Base-by-base conservation (phyloP, 208 protist species). In the Novymonas esmeraldas region DNA sequence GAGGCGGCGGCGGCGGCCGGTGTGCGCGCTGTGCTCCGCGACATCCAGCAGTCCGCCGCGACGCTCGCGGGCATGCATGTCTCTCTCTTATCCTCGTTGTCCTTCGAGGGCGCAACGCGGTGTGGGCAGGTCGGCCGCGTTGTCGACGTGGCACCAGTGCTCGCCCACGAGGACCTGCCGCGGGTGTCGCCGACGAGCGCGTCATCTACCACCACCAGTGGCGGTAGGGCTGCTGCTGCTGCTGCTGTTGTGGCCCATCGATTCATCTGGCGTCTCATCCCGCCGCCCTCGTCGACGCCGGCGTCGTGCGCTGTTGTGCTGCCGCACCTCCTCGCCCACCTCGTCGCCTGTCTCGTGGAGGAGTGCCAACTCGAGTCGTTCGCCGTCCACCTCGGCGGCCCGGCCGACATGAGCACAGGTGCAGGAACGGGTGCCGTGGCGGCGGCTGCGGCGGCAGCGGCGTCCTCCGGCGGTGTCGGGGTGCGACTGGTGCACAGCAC, bases 41-140 rank as follows among this genome's bases (percentile, higher is more conserved):
- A 0, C 5, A 10, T 66, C 61, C 51, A 20, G 22, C 38, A 39
- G 7, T 11, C 63, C 13, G 4, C 31, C 0, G 26, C 44, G 26
- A 7, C 11, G 3, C 44, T 82, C 3, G 20, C 38, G 1, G 72
- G 72, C 41, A 76, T 67, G 11, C 51, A 78, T 56, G 42, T 84
- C 24, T 67, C 79, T 14, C 28, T 90, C 0, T 31, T 87, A 3
- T 78, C 84, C 0, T 90, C 84, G 13, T 41, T 87, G 22, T 71
- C 71, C 10, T 84, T 90, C 36, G 26, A 51, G 1, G 74, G 76
- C 1, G 66, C 75, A 18, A 62, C 49, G 56, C 72, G 57, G 36
- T 68, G 73, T 49, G 5, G 39, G n/a, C 66, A 65, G 16, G 42
- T 64, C 16, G 38, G 84, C 22, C 73, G 83, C 20, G 57, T 85